Base-by-base conservation (phyloP, 2,329 filamentous ascomycete species). In the Colletotrichum horii region DNA sequence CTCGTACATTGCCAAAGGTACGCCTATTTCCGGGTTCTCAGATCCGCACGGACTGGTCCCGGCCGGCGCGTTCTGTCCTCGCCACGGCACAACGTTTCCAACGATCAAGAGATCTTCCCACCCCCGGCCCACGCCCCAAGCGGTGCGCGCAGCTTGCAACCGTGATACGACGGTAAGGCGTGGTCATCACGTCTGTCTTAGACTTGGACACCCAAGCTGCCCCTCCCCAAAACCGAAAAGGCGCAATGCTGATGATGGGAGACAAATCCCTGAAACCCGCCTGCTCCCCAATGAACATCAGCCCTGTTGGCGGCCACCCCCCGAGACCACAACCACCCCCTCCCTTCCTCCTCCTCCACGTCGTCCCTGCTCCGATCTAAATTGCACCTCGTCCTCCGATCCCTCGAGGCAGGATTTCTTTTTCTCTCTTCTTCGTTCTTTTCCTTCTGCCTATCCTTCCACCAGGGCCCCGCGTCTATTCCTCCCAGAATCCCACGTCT, bases 31-130 rank as follows among this genome's bases (percentile, higher is more conserved):
- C 34, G 61, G 43, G 74, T 74, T 61, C 74, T 73, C 74, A 60
- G 74, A 74, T 74, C 70, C 60, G 74, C 74, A 76, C 74, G 58
- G 74, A 76, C 74, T 68, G 74, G 70, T 62, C 74, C 60, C 74
- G 70, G 73, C 36, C 70, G 55, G 56, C 70, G 70, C 70, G 43
- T 65, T 48, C 71, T 48, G 32, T 74, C 70, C 64, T 76, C 62
- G 74, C 70, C 70, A 73, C 74, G 22, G 73, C 73, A 73, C 38
- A 55, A 64, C 34, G 74, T 68, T 26, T 75, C 64, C 56, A 69
- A 52, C 34, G 48, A 76, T 43, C 56, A 74, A 68, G 64, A 69
- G 34, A 69, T 74, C 70, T 73, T 52, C 64, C 26, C n/a, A 73
- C 26, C 58, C 67, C 65, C 58, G 58, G 56, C 22, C 61, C 58